Evolutionary conservation across 1,139 yeast genomes (phyloP).

Genomic region (Kurtzmaniella quercitrusa): DNA sequence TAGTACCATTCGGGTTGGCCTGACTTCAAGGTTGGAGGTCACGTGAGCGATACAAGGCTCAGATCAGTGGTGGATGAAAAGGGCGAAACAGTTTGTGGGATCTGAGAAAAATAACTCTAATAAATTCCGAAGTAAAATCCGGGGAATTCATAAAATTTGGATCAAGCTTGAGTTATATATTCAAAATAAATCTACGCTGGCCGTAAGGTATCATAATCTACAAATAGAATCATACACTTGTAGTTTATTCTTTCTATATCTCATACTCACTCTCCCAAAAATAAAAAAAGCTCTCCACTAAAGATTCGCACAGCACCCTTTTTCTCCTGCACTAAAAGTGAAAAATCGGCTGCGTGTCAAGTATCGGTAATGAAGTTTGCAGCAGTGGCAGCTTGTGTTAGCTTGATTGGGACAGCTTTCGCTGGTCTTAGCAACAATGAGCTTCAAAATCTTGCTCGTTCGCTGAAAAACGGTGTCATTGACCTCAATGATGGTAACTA

Average conservation of each 20-base stretch:
- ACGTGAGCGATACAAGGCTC: not conserved
- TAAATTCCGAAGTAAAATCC: too few species aligned
- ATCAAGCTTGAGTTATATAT: too few species aligned
- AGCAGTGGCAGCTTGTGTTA: slow-evolving; percentile 9
- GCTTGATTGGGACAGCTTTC: slow-evolving; percentile 14
- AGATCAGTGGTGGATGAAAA: not conserved
- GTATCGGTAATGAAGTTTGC: slow-evolving; percentile 1
- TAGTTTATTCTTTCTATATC: too few species aligned
- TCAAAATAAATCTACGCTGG: too few species aligned
- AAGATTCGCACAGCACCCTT: not conserved
- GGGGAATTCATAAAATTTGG: too few species aligned
- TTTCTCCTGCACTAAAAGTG: not conserved
- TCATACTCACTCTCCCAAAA: too few species aligned
- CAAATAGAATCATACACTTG: too few species aligned
- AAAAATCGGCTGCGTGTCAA: slow-evolving; percentile 1
- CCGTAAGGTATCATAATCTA: too few species aligned
- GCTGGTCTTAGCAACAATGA: slow-evolving; percentile 30
- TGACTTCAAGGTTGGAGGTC: not conserved
- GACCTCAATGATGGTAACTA: slow-evolving; percentile 58
- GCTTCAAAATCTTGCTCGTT: slow-evolving; percentile 19
- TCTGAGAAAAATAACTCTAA: too few species aligned
- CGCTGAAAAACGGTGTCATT: slow-evolving; percentile 19
- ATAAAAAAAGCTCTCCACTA: not conserved
- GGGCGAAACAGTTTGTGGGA: not conserved
- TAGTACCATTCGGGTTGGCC: slow-evolving; percentile 35